Evolutionary conservation across 139 green algal genomes (phyloP).

Genomic region (Desmodesmus armatus): DNA sequence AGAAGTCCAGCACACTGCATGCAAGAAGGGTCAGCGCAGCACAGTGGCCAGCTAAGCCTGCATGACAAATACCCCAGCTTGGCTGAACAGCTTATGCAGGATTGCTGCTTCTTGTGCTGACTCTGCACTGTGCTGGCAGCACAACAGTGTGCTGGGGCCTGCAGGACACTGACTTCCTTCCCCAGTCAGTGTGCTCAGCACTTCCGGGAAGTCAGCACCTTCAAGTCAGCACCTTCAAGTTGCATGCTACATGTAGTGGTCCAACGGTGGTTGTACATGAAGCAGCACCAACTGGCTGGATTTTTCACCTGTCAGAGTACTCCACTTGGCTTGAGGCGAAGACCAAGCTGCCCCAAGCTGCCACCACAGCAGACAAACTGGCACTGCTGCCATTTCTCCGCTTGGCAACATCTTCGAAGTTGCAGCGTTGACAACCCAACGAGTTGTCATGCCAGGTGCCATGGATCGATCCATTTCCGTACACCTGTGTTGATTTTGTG

Average conservation of each 20-base stretch:
- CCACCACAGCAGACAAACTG: conserved; percentile 40
- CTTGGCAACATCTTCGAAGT: conserved; percentile 15
- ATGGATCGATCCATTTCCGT: not conserved
- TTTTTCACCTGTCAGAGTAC: not conserved
- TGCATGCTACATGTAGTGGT: no score
- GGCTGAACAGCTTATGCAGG: not conserved
- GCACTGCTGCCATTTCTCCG: conserved; percentile 19
- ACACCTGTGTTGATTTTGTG: conserved; percentile 32
- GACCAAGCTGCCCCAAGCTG: conserved; percentile 50
- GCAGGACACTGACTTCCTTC: not conserved
- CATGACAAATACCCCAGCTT: not conserved
- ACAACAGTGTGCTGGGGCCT: no score
- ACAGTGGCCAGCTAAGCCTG: not conserved
- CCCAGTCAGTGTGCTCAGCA: no score
- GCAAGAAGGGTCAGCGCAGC: not conserved
- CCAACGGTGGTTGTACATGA: no score
- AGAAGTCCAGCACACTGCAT: conserved; percentile 62
- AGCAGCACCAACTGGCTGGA: not conserved
- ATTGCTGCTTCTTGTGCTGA: not conserved
- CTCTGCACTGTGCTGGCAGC: no score
- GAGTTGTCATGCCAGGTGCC: not conserved
- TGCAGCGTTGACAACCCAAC: not conserved
- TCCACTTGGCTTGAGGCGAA: conserved; percentile 40
- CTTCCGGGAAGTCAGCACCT: no score
- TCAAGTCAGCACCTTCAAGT: no score